Conservation (phyloP, 352 stramenopile species). For the Blastocystis sp. region DNA sequence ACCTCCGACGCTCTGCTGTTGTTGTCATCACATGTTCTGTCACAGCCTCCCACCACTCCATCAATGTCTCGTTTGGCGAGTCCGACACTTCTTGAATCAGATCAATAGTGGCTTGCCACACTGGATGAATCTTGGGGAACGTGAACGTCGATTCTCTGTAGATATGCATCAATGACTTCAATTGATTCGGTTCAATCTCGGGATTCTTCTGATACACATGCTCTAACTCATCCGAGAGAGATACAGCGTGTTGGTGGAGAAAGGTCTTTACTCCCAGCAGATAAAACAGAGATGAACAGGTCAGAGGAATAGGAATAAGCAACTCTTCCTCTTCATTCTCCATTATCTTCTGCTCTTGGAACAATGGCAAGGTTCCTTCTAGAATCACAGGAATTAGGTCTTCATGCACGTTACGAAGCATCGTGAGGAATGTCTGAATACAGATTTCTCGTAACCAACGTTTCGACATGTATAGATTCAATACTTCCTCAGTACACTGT, state of each 20-base stretch:
- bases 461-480: not conserved
- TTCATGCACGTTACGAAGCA: not conserved
- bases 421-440: not conserved
- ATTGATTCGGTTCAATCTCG: not conserved
- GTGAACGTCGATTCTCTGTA: not conserved
- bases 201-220: not conserved
- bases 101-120: not conserved
- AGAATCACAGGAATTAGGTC: not conserved
- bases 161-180: not conserved
- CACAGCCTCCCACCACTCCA: conserved; percentile 19
- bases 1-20: not conserved
- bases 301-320: not conserved
- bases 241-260: not conserved
- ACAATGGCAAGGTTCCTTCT: not conserved
- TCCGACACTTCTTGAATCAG: not conserved
- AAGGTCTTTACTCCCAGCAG: not conserved
- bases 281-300: not conserved
- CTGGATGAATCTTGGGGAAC: conserved; percentile 30
- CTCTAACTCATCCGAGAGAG: not conserved
- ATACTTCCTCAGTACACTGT: not conserved
- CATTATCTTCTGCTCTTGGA: not conserved
- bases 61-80: not conserved
- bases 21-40: not conserved
- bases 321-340: conserved; percentile 13
- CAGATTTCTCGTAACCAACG: conserved; percentile 7